Base-by-base conservation (phyloP, 805 yeast genomes). In the Torulaspora delbrueckii region DNA sequence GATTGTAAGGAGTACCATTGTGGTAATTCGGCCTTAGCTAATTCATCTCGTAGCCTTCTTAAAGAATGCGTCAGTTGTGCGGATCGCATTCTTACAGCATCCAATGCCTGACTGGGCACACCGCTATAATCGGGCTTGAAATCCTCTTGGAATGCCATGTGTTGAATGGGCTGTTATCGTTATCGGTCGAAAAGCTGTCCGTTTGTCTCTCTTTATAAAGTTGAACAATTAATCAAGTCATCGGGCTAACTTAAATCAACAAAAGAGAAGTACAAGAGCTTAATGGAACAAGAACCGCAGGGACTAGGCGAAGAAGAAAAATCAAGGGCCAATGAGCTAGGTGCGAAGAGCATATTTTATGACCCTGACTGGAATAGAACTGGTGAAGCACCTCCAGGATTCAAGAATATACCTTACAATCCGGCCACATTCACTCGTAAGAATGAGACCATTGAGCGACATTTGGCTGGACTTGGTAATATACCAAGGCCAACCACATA, bases 291-390 rank as follows among this genome's bases (percentile, higher is more conserved):
- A 22, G 25, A 14, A 12, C 14, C 14, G 7, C 22, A 8, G 16
- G 19, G 22, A 3, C 30, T 10, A 8, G 8, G 6, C 22, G 22
- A 9, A 13, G 26, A 31, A 14, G 37, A 14, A 3, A 24, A 23
- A n/a, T 2, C 28, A 8, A 22, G 5, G 18, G 34, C n/a, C 4
- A 16, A 27, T 47, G 49, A 68, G 57, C 63, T 76, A 54, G 82
- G 81, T 1, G 56, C 53, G 24, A 63, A 70, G 31, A 79, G 86
- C 6, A 68, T 80, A 1, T 82, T 76, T 57, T 81, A 77, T 60
- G 83, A 82, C 53, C 80, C 82, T 4, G 86, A 82, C 50, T 73
- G 84, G 67, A 82, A 82, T 48, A 81, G 83, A 2, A 56, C 72
- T 4, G 88, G 88, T 0, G 62, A 56, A 39, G 77, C 81, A 0